A percentile compares a stretch with the other conserved stretches of the same genome.
Evolutionary conservation across 2,329 filamentous ascomycete genomes (phyloP).

Genomic region (Pestalotiopsis sp.): DNA sequence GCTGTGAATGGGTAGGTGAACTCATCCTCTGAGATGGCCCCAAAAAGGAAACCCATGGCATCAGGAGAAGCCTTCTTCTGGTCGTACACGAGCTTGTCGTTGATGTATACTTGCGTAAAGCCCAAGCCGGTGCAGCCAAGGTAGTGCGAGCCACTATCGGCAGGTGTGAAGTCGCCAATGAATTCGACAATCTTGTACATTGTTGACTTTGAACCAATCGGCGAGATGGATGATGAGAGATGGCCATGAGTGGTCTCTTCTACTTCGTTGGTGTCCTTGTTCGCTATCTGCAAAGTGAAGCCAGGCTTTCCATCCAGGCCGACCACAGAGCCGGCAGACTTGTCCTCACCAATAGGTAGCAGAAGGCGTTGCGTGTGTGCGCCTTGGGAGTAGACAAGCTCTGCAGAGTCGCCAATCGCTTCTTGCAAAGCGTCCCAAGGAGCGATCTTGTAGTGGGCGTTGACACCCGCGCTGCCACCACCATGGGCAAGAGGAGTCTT

Average conservation of each 20-base stretch:
- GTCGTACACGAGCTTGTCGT: conserved; percentile 32
- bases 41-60: conserved; percentile 37
- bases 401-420: conserved; percentile 14
- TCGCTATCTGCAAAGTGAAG: conserved; percentile 32
- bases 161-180: conserved; percentile 31
- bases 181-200: conserved; percentile 30
- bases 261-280: conserved; percentile 25
- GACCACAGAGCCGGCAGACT: conserved; percentile 26
- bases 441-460: conserved; percentile 18
- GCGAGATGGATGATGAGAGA: conserved; percentile 24
- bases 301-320: conserved; percentile 34
- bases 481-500: conserved; percentile 19
- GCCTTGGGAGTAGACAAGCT: conserved; percentile 25
- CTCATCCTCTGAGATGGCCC: conserved; percentile 31
- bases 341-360: conserved; percentile 22
- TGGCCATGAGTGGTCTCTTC: conserved; percentile 25
- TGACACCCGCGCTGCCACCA: conserved; percentile 17
- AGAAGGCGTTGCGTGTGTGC: conserved; percentile 19
- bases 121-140: conserved; percentile 33
- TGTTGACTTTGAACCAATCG: conserved; percentile 25
- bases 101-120: conserved; percentile 30
- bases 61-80: conserved; percentile 32
- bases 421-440: conserved; percentile 18
- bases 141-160: conserved; percentile 32
- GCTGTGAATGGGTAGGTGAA: conserved; percentile 27